Percentiles rank a stretch among this genome's conserved stretches.
phyloP scores from a whole-genome alignment of 169 alveolate genomes.

The Ichthyophthirius multifiliis region DNA sequence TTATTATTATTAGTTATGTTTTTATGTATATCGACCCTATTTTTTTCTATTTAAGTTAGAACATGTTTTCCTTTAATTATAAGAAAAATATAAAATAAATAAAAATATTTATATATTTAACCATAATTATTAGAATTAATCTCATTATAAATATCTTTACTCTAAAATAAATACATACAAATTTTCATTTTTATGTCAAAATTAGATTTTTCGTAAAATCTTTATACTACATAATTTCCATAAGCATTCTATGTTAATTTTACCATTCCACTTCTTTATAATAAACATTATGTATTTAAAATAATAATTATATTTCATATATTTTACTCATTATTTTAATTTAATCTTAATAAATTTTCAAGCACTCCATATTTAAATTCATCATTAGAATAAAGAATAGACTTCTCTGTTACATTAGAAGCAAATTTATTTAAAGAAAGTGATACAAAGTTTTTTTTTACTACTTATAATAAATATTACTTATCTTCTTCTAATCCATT shows the following conservation, averaged over 20 bases:
- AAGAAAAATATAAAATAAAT: background rate
- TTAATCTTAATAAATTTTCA: background rate
- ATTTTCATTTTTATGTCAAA: background rate
- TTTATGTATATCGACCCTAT: background rate
- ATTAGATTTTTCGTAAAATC: background rate
- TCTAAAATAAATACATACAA: background rate
- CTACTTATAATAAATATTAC: background rate
- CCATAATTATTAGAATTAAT: background rate
- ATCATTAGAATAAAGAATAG: background rate
- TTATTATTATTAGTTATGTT: no score
- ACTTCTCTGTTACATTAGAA: conserved; percentile 15
- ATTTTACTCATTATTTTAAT: background rate
- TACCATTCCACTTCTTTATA: background rate
- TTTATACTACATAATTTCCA: conserved; percentile 33
- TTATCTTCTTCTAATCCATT: conserved; percentile 6
- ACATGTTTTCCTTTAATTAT: background rate
- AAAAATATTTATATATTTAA: background rate
- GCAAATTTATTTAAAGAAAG: conserved; percentile 29
- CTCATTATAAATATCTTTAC: background rate
- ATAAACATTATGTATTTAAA: background rate
- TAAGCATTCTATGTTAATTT: conserved; percentile 23
- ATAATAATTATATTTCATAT: background rate
- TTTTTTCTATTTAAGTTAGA: background rate
- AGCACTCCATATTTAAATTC: background rate
- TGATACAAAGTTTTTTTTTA: conserved; percentile 11